Evolutionary conservation across 2,329 filamentous ascomycete genomes (phyloP).

Genomic region (Myriosclerotinia duriaeana): DNA sequence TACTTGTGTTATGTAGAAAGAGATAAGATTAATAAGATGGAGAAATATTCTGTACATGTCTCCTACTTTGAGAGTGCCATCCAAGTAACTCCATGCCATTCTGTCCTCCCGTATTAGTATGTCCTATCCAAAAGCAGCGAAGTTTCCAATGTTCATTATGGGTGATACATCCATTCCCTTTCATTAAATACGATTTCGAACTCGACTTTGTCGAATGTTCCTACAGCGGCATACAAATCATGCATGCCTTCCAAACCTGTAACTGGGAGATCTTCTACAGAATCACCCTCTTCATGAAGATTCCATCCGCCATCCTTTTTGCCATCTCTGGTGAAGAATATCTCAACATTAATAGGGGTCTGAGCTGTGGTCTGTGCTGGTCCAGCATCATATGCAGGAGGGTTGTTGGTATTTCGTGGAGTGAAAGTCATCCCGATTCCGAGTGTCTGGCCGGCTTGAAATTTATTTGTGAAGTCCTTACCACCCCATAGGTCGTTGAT

Average conservation of each 20-base stretch:
- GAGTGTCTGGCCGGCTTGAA: conserved; percentile 63
- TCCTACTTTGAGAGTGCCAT: too few species aligned
- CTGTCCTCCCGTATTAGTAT: background rate
- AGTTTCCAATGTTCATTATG: conserved; percentile 20
- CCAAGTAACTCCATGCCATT: background rate
- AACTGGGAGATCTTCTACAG: conserved; percentile 59
- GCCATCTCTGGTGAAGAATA: conserved; percentile 73
- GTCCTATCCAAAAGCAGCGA: background rate
- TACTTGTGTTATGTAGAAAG: background rate
- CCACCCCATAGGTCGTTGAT: conserved; percentile 75
- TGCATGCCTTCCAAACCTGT: conserved; percentile 68
- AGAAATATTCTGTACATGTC: background rate
- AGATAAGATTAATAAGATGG: background rate
- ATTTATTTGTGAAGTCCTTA: conserved; percentile 63
- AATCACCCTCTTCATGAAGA: conserved; percentile 71
- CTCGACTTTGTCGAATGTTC: conserved; percentile 65
- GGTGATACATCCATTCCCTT: conserved; percentile 56
- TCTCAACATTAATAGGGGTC: conserved; percentile 49
- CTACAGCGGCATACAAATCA: conserved; percentile 70
- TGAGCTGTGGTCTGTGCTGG: conserved; percentile 29
- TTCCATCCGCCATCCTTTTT: conserved; percentile 62
- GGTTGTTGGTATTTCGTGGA: conserved; percentile 31
- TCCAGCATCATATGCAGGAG: conserved; percentile 39
- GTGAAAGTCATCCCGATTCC: conserved; percentile 69
- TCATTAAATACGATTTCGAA: conserved; percentile 67